Percentiles rank a stretch among this genome's conserved stretches.
Conservation (phyloP, 2,329 filamentous ascomycete genomes). For the Nectriaceae sp. region DNA sequence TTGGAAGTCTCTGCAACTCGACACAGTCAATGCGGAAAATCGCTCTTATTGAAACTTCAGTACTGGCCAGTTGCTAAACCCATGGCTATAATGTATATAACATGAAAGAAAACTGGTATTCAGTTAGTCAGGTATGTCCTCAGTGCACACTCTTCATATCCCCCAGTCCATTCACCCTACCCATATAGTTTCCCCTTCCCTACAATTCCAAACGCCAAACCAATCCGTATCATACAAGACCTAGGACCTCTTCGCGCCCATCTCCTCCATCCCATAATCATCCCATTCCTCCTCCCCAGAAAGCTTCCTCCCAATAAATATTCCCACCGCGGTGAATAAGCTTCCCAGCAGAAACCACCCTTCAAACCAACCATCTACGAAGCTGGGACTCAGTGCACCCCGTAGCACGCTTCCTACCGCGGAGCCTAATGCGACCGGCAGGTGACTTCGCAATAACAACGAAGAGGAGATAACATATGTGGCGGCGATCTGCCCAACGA, state of each 20-base stretch:
- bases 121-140: no score
- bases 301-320: conserved; percentile 71
- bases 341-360: conserved; percentile 78
- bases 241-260: conserved; percentile 72
- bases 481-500: conserved; percentile 78
- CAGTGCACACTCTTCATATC: no score
- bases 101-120: no score
- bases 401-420: conserved; percentile 78
- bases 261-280: conserved; percentile 65
- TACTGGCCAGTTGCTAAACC: no score
- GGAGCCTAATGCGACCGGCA: conserved; percentile 75
- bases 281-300: conserved; percentile 60
- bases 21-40: no score
- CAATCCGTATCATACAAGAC: no score
- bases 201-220: no score
- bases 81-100: no score
- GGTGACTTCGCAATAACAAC: conserved; percentile 73
- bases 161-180: no score
- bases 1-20: no score
- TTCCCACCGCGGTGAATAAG: conserved; percentile 65
- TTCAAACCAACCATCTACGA: conserved; percentile 80
- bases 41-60: no score
- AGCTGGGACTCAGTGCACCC: conserved; percentile 65
- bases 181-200: no score
- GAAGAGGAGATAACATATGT: conserved; percentile 85